A percentile compares a stretch with the other conserved stretches of the same genome.
Evolutionary conservation across 1,139 yeast species (phyloP).

Genomic region (Geotrichum reessii): DNA sequence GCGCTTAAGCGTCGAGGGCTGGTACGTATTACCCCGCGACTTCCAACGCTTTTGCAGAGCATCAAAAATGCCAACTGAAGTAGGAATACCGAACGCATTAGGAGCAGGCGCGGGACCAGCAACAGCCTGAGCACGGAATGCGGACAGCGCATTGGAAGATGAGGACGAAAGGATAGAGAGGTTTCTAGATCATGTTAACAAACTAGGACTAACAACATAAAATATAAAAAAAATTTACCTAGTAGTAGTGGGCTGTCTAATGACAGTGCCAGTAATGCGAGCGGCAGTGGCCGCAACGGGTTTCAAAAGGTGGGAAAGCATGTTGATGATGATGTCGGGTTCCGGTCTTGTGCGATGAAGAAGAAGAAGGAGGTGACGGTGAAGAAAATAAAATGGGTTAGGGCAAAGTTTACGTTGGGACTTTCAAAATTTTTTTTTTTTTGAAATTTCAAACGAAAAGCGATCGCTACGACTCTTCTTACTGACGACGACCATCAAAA

Average conservation of each 20-base stretch:
- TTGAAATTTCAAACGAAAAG: background rate
- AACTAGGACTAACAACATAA: background rate
- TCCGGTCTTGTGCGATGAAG: background rate
- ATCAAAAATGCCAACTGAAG: conserved; percentile 30
- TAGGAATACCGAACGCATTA: conserved; percentile 13
- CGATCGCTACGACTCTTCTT: background rate
- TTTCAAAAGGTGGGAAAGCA: background rate
- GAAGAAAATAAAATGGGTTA: background rate
- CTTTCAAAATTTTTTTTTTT: background rate
- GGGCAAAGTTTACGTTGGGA: background rate
- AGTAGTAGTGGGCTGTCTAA: background rate
- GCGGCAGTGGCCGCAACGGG: background rate
- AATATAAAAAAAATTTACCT: background rate
- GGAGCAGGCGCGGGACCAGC: conserved; percentile 18
- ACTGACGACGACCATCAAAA: background rate
- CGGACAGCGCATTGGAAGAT: conserved; percentile 20
- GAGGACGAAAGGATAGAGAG: conserved; percentile 22
- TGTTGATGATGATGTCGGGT: background rate
- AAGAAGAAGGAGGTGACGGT: background rate
- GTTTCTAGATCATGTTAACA: conserved; percentile 1
- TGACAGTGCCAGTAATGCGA: background rate
- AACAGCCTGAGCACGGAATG: conserved; percentile 19
- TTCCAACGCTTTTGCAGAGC: conserved; percentile 56
- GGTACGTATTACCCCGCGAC: conserved; percentile 89
- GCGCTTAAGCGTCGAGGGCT: conserved; percentile 85